Evolutionary conservation across 768 basidiomycete genomes (phyloP), one percentile per base, ranked within the genome.

Genomic region (Coprinellus aureogranulatus): DNA sequence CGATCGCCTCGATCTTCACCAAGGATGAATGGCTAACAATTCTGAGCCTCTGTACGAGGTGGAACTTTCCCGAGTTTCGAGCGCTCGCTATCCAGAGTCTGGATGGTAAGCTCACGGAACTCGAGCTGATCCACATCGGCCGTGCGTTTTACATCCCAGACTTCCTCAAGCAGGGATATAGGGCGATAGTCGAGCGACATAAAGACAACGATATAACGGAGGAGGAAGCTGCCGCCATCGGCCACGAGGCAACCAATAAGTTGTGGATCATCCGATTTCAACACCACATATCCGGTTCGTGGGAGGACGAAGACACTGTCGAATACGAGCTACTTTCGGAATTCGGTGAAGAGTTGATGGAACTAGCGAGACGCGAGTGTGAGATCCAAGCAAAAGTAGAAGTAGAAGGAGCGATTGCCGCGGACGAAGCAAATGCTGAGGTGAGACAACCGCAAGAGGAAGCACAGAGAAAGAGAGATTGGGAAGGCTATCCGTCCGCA

Each of bases 71-170:
- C 22, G 23, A 54, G 0, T 30, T 57, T 23, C 53, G 50, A 22
- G 49, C 58, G 20, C 53, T 61, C 12, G 57, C 60, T 9, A 50
- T 52, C 25, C 48, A 44, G 11, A 26, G 58, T 37, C 14, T 61
- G 1, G 40, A 39, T 11, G 16, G 8, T 5, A 18, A 34, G 5
- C 34, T 51, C 1, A 22, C 39, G 20, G 53, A 51, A 3, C 57
- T 66, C 1, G 14, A 64, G 18, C 60, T 64, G 0, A 80, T 90
- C 41, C 69, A 74, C 0, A 69, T 83, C 0, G 89, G 89, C 56
- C 80, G 83, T 54, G 64, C 73, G 18, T 78, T 81, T 65, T 64
- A 75, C 0, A 73, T 88, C 47, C 74, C 83, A 61, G 66, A 67
- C 18, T 54, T 34, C 37, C 14, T 54, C 3, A 22, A 25, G 20